Percentiles rank a stretch among this genome's conserved stretches.
phyloP scores from a whole-genome alignment of 140 eudicot genomes.

The Bidens hawaiensis region DNA sequence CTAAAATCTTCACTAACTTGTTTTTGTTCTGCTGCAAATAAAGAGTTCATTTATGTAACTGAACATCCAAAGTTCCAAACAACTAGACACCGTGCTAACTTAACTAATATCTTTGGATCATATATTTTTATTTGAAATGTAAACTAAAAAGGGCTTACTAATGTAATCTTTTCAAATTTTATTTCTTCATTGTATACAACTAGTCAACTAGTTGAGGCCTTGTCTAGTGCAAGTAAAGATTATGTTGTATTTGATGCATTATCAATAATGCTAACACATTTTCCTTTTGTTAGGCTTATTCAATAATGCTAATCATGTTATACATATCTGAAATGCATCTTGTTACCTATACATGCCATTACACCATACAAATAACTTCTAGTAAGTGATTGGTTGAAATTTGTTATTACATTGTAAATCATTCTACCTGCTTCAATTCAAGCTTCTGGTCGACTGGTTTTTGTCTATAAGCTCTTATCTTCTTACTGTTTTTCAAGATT shows the following conservation, averaged over 20 bases:
- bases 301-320: slow-evolving; percentile 1
- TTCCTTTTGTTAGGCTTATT: no score
- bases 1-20: not conserved
- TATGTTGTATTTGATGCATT: no score
- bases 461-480: slow-evolving; percentile 11
- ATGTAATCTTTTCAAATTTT: not conserved
- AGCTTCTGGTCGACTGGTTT: no score
- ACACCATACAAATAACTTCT: not conserved
- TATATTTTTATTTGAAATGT: not conserved
- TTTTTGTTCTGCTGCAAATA: not conserved
- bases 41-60: slow-evolving; percentile 3
- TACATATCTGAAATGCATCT: not conserved
- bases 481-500: slow-evolving; percentile 37
- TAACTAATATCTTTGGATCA: not conserved
- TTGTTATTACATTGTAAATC: not conserved
- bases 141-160: not conserved
- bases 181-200: no score
- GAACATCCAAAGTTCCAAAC: not conserved
- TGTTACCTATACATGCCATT: no score
- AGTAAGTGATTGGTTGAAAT: slow-evolving; percentile 14
- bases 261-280: no score
- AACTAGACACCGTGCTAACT: slow-evolving; percentile 8
- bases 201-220: no score
- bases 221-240: no score
- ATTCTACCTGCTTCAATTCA: not conserved